Percentiles rank a stretch among this genome's conserved stretches.
Evolutionary conservation across 2,329 filamentous ascomycete genomes (phyloP).

Genomic region (Rutstroemia sp.): DNA sequence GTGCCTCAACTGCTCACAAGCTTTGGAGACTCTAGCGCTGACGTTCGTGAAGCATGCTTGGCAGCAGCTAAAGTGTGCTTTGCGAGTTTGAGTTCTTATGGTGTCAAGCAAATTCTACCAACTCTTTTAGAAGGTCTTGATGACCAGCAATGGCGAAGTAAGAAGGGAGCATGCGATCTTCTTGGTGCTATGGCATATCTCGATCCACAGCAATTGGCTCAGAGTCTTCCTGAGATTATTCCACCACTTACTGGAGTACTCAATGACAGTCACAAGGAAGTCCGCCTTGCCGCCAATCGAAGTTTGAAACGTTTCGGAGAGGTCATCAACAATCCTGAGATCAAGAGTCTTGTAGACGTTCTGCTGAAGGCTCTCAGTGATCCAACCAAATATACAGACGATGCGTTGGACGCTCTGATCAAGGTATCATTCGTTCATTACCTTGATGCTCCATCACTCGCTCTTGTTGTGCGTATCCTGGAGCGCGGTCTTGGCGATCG

Average conservation of each 20-base stretch:
- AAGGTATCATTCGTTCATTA: constrained; percentile 99
- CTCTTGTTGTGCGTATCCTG: constrained; percentile 88
- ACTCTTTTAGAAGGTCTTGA: constrained; percentile 87
- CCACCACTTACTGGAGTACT: constrained; percentile 88
- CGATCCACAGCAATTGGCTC: constrained; percentile 87
- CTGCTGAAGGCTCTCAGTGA: constrained; percentile 95
- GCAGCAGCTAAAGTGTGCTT: constrained; percentile 94
- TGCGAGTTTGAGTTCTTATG: constrained; percentile 85
- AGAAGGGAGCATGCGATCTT: constrained; percentile 94
- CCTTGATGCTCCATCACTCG: constrained; percentile 91
- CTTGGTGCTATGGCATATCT: constrained; percentile 98
- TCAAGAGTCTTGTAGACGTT: constrained; percentile 85
- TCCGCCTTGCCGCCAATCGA: constrained; percentile 83
- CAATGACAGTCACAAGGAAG: constrained; percentile 98
- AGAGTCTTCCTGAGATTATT: constrained; percentile 92
- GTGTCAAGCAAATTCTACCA: constrained; percentile 89
- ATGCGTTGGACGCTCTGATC: constrained; percentile 87
- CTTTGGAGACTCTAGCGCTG: constrained; percentile 80
- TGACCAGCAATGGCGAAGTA: constrained; percentile 95
- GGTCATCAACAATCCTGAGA: constrained; percentile 95
- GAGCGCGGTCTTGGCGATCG: constrained; percentile 87
- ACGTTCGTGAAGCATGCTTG: constrained; percentile 88
- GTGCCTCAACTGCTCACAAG: constrained; percentile 83
- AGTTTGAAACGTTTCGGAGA: constrained; percentile 97
- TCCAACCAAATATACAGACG: constrained; percentile 93